phyloP scores from a whole-genome alignment of 2,329 filamentous ascomycete species.

The Alternaria burnsii region DNA sequence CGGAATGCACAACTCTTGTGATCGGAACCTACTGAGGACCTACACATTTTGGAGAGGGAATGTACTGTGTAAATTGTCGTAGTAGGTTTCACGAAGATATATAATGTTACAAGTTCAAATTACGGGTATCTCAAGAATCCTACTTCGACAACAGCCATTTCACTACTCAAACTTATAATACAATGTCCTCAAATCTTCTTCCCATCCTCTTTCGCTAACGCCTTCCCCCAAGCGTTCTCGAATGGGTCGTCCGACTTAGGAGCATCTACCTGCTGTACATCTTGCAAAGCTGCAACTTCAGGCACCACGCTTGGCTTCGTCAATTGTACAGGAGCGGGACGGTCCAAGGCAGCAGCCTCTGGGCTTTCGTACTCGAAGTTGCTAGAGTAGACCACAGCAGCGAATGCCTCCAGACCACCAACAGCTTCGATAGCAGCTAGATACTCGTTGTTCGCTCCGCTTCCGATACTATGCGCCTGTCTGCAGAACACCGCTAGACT shows the following conservation, averaged over 20 bases:
- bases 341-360: constrained; percentile 33
- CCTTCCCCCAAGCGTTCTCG: constrained; percentile 76
- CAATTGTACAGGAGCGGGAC: constrained; percentile 57
- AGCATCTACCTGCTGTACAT: constrained; percentile 52
- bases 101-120: constrained; percentile 18
- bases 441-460: constrained; percentile 62
- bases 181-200: constrained; percentile 22
- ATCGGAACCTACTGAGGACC: constrained; percentile 1
- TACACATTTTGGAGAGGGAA: background rate
- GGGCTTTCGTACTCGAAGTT: constrained; percentile 70
- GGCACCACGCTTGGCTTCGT: constrained; percentile 51
- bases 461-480: constrained; percentile 89
- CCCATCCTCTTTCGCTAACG: constrained; percentile 58
- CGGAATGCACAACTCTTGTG: constrained; percentile 3
- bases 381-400: constrained; percentile 85
- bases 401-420: constrained; percentile 80
- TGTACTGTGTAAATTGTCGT: too few relatives aligned
- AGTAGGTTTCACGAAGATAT: background rate
- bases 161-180: constrained; percentile 9
- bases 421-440: constrained; percentile 76
- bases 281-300: constrained; percentile 62
- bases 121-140: constrained; percentile 29
- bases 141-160: constrained; percentile 4
- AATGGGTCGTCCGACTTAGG: constrained; percentile 61
- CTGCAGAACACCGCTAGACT: constrained; percentile 88